Evolutionary conservation across 305 asterid genomes (phyloP).

Genomic region (Solanum chacoense): DNA sequence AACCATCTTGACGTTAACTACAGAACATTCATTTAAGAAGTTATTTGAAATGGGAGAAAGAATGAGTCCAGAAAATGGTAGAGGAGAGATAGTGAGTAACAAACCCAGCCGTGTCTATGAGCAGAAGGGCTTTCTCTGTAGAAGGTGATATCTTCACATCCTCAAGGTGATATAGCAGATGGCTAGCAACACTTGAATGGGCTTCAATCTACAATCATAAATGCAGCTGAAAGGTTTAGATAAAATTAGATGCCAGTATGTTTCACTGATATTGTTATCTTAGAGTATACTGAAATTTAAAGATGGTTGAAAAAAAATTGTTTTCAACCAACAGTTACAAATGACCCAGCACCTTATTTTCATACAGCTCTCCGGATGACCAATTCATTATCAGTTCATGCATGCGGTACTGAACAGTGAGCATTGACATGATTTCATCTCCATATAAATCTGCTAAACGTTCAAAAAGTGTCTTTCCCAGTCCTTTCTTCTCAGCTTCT

Average conservation of each 20-base stretch:
- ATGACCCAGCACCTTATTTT: constrained; percentile 60
- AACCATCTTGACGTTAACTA: background rate
- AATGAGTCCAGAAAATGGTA: background rate
- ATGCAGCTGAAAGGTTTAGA: background rate
- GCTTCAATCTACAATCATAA: constrained; percentile 58
- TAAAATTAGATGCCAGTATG: background rate
- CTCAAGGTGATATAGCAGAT: constrained; percentile 59
- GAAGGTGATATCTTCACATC: constrained; percentile 74
- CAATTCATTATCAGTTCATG: constrained; percentile 90
- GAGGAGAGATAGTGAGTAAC: background rate
- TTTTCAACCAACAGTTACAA: background rate
- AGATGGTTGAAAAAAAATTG: background rate
- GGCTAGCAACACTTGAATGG: constrained; percentile 83
- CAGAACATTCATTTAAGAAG: background rate
- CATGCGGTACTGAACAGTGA: constrained; percentile 98
- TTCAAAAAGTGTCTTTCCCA: constrained; percentile 91
- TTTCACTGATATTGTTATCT: background rate
- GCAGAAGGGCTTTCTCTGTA: constrained; percentile 82
- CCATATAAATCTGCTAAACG: constrained; percentile 87
- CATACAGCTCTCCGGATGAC: constrained; percentile 84
- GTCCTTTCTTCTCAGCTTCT: constrained; percentile 92
- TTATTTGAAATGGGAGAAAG: background rate
- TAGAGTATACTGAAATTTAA: background rate
- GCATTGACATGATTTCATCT: constrained; percentile 78
- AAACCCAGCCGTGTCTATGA: constrained; percentile 91